These are phyloP conservation scores for Megacollybia marginata DNA, from an alignment of 768 basidiomycete genomes.

Conservation along the genomic window DNA sequence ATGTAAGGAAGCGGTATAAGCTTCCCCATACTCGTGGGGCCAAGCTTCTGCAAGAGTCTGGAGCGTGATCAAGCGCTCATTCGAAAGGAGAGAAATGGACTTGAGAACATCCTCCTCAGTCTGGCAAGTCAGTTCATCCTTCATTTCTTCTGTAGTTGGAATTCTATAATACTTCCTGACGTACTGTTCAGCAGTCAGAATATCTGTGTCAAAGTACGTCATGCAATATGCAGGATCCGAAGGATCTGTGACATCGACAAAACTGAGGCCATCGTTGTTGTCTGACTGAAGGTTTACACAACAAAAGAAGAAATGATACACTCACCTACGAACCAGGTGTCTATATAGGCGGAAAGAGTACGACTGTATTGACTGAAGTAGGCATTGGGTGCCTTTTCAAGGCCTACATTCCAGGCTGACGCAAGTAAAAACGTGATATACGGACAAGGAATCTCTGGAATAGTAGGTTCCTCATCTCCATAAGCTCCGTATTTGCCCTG, in stretches of 20 bases:
- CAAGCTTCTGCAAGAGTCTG: constrained; percentile 18
- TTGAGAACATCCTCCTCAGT: constrained; percentile 8
- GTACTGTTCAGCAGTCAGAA: constrained; percentile 3
- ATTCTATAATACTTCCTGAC: constrained; percentile 12
- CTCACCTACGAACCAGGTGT: constrained; percentile 1
- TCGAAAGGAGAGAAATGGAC: constrained; percentile 10
- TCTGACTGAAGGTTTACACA: constrained; percentile 9
- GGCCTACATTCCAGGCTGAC: constrained; percentile 10
- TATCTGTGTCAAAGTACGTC: background rate
- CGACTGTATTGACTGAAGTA: too few species aligned
- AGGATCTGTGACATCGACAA: constrained; percentile 21
- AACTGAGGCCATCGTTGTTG: constrained; percentile 23
- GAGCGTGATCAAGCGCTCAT: constrained; percentile 10
- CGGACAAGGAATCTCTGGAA: constrained; percentile 10
- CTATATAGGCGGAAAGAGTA: constrained; percentile 13
- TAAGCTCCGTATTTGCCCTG: constrained; percentile 14
- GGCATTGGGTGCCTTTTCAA: constrained; percentile 3
- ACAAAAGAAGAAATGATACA: background rate
- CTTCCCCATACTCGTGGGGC: constrained; percentile 14
- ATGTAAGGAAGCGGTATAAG: background rate
- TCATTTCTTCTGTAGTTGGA: constrained; percentile 2
- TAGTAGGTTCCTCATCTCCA: background rate
- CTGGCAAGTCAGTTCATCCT: background rate
- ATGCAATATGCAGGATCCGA: constrained; percentile 18
- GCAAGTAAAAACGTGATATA: constrained; percentile 12